Conservation (phyloP, 2,329 filamentous ascomycete genomes). For the Aplosporella prunicola region DNA sequence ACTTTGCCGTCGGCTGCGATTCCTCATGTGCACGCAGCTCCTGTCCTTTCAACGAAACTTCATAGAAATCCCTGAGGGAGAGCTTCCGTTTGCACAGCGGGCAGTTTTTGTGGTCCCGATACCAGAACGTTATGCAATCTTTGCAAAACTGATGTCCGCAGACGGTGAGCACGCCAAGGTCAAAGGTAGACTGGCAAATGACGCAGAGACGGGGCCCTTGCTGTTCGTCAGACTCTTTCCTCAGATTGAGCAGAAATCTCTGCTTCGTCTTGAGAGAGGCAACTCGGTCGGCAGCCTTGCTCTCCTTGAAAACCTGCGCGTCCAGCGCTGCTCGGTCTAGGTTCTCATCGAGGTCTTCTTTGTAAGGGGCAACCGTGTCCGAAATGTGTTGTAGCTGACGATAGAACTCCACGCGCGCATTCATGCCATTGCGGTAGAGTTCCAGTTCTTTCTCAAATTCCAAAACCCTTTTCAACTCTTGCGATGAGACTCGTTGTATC, state of each 20-base stretch:
- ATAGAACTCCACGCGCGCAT: slow-evolving; percentile 80
- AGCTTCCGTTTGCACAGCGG: slow-evolving; percentile 73
- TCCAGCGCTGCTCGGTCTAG: slow-evolving; percentile 43
- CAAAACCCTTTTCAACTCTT: slow-evolving; percentile 43
- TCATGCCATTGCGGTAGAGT: slow-evolving; percentile 69
- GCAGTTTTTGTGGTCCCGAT: slow-evolving; percentile 62
- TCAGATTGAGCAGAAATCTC: slow-evolving; percentile 59
- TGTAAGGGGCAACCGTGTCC: slow-evolving; percentile 70
- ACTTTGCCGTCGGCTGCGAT: slow-evolving; percentile 20
- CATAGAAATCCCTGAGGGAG: slow-evolving; percentile 57
- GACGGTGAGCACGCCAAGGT: slow-evolving; percentile 69
- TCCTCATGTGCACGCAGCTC: slow-evolving; percentile 60
- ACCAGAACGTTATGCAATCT: slow-evolving; percentile 76
- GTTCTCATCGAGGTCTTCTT: slow-evolving; percentile 50
- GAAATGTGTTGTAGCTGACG: slow-evolving; percentile 84
- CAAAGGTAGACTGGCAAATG: slow-evolving; percentile 73
- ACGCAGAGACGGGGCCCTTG: slow-evolving; percentile 58
- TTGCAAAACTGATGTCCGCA: slow-evolving; percentile 92
- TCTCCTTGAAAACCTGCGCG: slow-evolving; percentile 37
- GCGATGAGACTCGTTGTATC: slow-evolving; percentile 44
- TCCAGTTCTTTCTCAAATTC: slow-evolving; percentile 62
- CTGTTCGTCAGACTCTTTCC: slow-evolving; percentile 52
- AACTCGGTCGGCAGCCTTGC: slow-evolving; percentile 48
- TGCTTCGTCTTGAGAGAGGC: slow-evolving; percentile 60
- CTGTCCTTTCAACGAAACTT: slow-evolving; percentile 73